These are phyloP conservation scores for Astrothelium subdiscretum DNA, from an alignment of 495 filamentous ascomycete species.

Conservation along the genomic window DNA sequence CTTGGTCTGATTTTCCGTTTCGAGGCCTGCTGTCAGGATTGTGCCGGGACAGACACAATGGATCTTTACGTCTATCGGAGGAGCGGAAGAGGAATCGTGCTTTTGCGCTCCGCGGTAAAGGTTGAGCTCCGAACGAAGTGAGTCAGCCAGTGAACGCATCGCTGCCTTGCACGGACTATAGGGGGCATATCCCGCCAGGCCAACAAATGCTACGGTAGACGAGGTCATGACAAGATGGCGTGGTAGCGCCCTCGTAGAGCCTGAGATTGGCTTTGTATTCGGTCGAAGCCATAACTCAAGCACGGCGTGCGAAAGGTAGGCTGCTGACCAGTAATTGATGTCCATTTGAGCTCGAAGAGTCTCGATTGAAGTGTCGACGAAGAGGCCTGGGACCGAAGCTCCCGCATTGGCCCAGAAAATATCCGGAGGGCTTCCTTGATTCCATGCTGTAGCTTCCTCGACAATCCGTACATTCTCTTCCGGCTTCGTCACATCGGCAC, in stretches of 20 bases:
- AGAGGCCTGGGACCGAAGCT: constrained; percentile 61
- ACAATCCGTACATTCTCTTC: constrained; percentile 57
- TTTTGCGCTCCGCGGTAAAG: constrained; percentile 59
- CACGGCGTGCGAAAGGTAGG: constrained; percentile 69
- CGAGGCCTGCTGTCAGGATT: constrained; percentile 64
- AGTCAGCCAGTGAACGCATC: constrained; percentile 71
- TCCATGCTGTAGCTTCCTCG: constrained; percentile 71
- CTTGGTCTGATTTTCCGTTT: constrained; percentile 69
- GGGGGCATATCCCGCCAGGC: constrained; percentile 71
- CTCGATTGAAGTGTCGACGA: constrained; percentile 57
- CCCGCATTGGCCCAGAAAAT: constrained; percentile 91
- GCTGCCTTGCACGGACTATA: constrained; percentile 84
- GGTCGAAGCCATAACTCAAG: constrained; percentile 39
- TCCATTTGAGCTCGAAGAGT: constrained; percentile 70
- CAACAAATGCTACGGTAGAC: constrained; percentile 61
- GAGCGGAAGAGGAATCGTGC: constrained; percentile 32
- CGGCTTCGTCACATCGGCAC: constrained; percentile 64
- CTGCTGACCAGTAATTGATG: constrained; percentile 82
- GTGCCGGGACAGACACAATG: constrained; percentile 79
- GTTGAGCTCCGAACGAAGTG: constrained; percentile 68
- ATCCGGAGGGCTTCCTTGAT: constrained; percentile 59
- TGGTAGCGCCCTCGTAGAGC: constrained; percentile 22
- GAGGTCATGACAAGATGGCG: constrained; percentile 84
- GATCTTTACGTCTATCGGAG: constrained; percentile 53
- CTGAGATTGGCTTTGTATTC: constrained; percentile 36